phyloP scores from a whole-genome alignment of 2,329 filamentous ascomycete species.

The Moelleriella libera region DNA sequence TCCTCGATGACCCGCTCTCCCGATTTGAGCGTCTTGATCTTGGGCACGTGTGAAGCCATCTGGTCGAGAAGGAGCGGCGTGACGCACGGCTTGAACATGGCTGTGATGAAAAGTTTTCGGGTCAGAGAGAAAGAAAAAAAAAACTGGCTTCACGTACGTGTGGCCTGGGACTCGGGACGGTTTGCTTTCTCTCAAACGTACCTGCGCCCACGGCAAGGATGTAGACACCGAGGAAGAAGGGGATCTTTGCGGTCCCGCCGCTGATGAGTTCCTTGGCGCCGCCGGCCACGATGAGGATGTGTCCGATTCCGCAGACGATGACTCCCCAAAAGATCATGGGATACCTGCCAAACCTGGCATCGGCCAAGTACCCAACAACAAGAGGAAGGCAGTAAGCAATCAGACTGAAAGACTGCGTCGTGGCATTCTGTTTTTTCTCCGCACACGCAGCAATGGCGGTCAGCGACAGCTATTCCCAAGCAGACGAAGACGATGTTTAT shows the following conservation, averaged over 20 bases:
- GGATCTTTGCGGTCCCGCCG: conserved; percentile 31
- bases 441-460: background rate
- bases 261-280: conserved; percentile 30
- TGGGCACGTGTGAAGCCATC: conserved; percentile 35
- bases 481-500: background rate
- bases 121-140: background rate
- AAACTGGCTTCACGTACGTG: background rate
- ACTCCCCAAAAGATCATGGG: conserved; percentile 58
- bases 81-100: conserved; percentile 60
- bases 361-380: conserved; percentile 42
- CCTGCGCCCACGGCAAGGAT: conserved; percentile 45
- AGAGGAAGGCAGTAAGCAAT: conserved; percentile 44
- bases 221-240: conserved; percentile 46
- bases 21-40: conserved; percentile 20
- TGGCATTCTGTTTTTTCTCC: conserved; percentile 11
- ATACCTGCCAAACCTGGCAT: conserved; percentile 57
- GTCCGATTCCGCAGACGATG: conserved; percentile 50
- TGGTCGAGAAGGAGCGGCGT: conserved; percentile 55
- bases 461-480: background rate
- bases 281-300: conserved; percentile 53
- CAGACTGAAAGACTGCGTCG: conserved; percentile 36
- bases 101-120: background rate
- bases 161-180: too few relatives aligned
- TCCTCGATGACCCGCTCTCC: conserved; percentile 58
- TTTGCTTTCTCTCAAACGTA: background rate